phyloP scores from a whole-genome alignment of 371 early-diverging fungal species.

The Homolaphlyctis polyrhiza region DNA sequence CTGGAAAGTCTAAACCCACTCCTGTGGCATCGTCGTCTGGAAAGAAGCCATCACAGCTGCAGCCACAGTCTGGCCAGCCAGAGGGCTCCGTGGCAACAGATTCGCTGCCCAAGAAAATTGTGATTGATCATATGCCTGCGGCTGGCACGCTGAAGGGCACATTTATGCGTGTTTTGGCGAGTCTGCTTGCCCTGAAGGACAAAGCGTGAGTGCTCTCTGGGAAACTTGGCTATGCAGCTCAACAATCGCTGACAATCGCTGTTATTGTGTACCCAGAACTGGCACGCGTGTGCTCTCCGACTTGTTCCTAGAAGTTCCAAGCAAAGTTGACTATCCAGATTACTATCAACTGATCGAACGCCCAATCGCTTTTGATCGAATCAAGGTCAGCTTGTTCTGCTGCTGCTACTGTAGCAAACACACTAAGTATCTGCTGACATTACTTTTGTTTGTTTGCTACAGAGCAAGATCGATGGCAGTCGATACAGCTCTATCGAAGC shows the following conservation, averaged over 20 bases:
- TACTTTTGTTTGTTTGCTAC: neutral
- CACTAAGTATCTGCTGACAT: neutral
- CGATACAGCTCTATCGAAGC: conserved; percentile 48
- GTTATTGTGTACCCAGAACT: neutral
- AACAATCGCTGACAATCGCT: neutral
- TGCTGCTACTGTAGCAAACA: neutral
- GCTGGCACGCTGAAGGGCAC: neutral
- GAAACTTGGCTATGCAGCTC: neutral
- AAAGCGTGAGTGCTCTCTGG: neutral
- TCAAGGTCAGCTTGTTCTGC: conserved; percentile 18
- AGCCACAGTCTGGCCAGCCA: too few relatives aligned
- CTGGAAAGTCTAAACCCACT: too few relatives aligned
- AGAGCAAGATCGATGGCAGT: conserved; percentile 19
- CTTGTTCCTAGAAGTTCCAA: conserved; percentile 29
- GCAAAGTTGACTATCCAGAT: conserved; percentile 38
- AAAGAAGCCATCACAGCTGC: too few relatives aligned
- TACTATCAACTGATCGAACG: conserved; percentile 51
- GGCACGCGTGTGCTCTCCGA: conserved; percentile 13
- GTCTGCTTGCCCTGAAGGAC: neutral
- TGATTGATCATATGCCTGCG: neutral
- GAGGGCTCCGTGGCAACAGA: too few relatives aligned
- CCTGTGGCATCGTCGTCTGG: too few relatives aligned
- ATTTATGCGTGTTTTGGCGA: neutral
- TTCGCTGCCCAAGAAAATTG: neutral
- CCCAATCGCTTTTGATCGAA: conserved; percentile 46